phyloP scores from a whole-genome alignment of 495 filamentous ascomycete genomes.

The Xylaria bambusicola region DNA sequence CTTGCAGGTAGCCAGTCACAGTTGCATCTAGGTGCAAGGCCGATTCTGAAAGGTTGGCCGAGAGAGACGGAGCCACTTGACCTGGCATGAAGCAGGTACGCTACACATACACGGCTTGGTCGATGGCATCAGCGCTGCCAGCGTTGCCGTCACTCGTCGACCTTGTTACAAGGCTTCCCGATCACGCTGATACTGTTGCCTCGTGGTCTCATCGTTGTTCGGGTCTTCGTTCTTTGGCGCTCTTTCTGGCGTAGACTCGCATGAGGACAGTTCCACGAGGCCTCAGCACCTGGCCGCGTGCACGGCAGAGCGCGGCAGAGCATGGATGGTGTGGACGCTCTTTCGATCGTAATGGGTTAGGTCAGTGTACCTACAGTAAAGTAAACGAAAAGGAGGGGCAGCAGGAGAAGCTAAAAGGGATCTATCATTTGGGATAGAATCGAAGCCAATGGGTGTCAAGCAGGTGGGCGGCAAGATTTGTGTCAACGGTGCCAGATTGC shows the following conservation, averaged over 20 bases:
- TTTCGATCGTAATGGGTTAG: conserved; percentile 23
- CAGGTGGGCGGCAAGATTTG: conserved; percentile 9
- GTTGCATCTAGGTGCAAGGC: conserved; percentile 16
- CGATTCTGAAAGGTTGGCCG: conserved; percentile 10
- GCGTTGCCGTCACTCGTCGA: neutral
- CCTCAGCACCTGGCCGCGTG: conserved; percentile 32
- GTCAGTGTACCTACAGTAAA: conserved; percentile 2
- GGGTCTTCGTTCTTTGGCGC: neutral
- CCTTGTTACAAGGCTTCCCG: neutral
- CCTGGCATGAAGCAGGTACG: conserved; percentile 21
- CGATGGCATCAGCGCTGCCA: neutral
- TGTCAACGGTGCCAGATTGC: conserved; percentile 7
- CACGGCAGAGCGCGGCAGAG: conserved; percentile 17
- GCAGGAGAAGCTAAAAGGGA: conserved; percentile 18
- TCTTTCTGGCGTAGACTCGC: conserved; percentile 18
- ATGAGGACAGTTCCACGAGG: conserved; percentile 33
- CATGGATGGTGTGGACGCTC: conserved; percentile 28
- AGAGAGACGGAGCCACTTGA: conserved; percentile 7
- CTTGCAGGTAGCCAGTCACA: conserved; percentile 16
- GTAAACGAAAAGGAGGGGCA: conserved; percentile 17
- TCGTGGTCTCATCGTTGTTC: neutral
- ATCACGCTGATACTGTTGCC: neutral
- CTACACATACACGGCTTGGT: neutral
- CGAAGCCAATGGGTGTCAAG: conserved; percentile 12
- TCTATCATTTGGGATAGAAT: conserved; percentile 16